phyloP scores from a whole-genome alignment of 176 grass and related monocot genomes.

The Avena sativa region DNA sequence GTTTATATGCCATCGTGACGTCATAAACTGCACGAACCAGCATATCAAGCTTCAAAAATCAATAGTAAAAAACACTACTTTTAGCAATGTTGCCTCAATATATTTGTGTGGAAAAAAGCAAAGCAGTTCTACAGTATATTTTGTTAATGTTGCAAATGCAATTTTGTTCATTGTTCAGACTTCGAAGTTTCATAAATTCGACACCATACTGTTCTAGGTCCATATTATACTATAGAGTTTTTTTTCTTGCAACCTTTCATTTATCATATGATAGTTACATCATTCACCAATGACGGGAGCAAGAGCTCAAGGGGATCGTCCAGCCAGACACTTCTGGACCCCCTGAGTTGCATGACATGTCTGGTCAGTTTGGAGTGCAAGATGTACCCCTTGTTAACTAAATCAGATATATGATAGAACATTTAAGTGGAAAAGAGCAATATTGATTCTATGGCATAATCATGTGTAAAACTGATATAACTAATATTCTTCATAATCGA shows the following conservation, averaged over 20 bases:
- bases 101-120: not conserved
- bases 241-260: not conserved
- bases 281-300: not conserved
- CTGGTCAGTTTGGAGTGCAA: conserved; percentile 13
- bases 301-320: not conserved
- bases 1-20: conserved; percentile 84
- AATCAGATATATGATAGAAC: conserved; percentile 10
- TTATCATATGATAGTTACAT: not conserved
- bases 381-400: conserved; percentile 6
- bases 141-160: conserved; percentile 4
- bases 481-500: not conserved
- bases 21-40: conserved; percentile 73
- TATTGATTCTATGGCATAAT: conserved; percentile 15
- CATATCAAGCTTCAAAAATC: conserved; percentile 24
- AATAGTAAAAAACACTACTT: not conserved
- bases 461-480: not conserved
- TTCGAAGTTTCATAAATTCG: not conserved
- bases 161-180: not conserved
- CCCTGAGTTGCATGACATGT: not conserved
- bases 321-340: not conserved
- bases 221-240: not conserved
- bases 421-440: not conserved
- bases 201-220: conserved; percentile 9
- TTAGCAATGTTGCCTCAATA: not conserved
- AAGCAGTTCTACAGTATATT: not conserved